A percentile compares a stretch with the other conserved stretches of the same genome.
Evolutionary conservation across 495 filamentous ascomycete species (phyloP).

Genomic region (Neurospora sp.): DNA sequence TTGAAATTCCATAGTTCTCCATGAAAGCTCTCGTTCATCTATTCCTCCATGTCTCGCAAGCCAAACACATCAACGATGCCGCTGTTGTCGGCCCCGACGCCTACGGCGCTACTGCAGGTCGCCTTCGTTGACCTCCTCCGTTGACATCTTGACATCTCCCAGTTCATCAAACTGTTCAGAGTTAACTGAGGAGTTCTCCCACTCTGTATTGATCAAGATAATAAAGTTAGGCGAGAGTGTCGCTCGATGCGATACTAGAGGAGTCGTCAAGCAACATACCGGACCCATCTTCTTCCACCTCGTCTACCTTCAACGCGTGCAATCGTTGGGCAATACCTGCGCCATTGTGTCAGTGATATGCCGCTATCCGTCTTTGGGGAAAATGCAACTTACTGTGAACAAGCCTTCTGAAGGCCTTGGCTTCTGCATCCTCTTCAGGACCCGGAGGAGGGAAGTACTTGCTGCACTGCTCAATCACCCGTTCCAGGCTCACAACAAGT

Average conservation of each 20-base stretch:
- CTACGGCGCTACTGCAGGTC: constrained; percentile 1
- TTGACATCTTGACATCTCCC: constrained; percentile 27
- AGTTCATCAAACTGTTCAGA: constrained; percentile 30
- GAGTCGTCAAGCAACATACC: constrained; percentile 40
- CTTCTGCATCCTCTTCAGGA: constrained; percentile 24
- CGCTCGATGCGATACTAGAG: constrained; percentile 27
- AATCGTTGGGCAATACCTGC: constrained; percentile 34
- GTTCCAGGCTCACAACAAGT: constrained; percentile 27
- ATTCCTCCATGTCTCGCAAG: background rate
- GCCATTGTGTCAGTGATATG: background rate
- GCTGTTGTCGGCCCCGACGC: background rate
- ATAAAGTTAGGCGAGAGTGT: constrained; percentile 27
- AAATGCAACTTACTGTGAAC: constrained; percentile 27
- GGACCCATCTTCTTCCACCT: constrained; percentile 44
- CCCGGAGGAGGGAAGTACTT: constrained; percentile 29
- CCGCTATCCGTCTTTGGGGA: background rate
- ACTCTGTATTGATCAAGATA: constrained; percentile 19
- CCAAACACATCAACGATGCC: background rate
- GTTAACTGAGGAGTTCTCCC: constrained; percentile 33
- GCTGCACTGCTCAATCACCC: constrained; percentile 32
- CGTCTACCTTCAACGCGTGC: constrained; percentile 34
- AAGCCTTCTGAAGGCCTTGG: constrained; percentile 27
- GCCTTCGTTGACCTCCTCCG: constrained; percentile 19
- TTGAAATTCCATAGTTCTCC: background rate
- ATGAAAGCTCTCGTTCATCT: background rate